A percentile compares a stretch with the other conserved stretches of the same genome.
Conservation (phyloP, 2,329 filamentous ascomycete species). For the Fusarium secorum region DNA sequence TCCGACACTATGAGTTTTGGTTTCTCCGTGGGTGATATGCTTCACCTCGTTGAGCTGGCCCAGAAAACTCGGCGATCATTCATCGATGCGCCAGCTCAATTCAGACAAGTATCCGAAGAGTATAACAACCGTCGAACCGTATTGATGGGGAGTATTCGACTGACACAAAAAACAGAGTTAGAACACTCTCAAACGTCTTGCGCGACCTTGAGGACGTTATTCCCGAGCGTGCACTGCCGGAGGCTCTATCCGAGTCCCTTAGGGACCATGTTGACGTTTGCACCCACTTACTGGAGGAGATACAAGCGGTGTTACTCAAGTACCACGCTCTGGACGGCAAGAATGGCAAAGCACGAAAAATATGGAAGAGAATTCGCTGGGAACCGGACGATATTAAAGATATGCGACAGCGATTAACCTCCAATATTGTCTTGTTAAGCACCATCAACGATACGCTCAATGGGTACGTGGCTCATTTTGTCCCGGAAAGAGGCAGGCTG, state of each 20-base stretch:
- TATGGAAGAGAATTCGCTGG: background rate
- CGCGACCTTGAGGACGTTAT: background rate
- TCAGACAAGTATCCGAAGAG: background rate
- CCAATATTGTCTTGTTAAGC: background rate
- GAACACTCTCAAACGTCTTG: background rate
- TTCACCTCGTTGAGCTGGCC: background rate
- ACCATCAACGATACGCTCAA: background rate
- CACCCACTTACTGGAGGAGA: background rate
- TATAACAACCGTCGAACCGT: background rate
- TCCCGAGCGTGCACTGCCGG: background rate
- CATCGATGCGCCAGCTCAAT: background rate
- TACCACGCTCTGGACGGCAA: background rate
- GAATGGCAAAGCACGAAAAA: background rate
- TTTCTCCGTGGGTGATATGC: background rate
- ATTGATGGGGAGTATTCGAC: accelerated
- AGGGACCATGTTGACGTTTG: background rate
- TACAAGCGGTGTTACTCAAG: background rate
- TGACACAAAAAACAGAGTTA: background rate
- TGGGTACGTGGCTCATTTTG: background rate
- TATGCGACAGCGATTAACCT: background rate
- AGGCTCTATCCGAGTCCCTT: background rate
- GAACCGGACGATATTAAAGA: background rate
- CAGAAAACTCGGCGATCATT: background rate
- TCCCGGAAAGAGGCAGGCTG: background rate
- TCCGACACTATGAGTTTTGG: background rate